Evolutionary conservation across 495 filamentous ascomycete genomes (phyloP), one percentile per base, ranked within the genome.

Genomic region (Penicillium atrosanguineum): DNA sequence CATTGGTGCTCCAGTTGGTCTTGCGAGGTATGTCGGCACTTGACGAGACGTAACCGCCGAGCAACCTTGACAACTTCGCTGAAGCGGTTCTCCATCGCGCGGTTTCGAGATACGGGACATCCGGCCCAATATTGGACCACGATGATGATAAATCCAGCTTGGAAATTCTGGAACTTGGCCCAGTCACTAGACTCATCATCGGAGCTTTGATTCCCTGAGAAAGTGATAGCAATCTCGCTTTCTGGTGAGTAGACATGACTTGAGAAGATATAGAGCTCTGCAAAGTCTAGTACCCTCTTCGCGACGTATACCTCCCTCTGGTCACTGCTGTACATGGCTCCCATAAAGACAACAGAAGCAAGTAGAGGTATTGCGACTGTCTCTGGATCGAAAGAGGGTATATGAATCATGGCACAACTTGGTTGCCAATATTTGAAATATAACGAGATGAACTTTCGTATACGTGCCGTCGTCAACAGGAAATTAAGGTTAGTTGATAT

Each of bases 371-470:
- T 48, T 5, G 73, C 54, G 8, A 64, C 65, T 1, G 60, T 60
- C 18, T 74, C 71, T 7, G 68, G 58, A 43, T 76, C 64, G 36
- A 80, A 78, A 0, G 73, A 64, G 1, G 72, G 68, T 3, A 56
- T 28, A 49, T 77, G 74, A 11, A 78, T 51, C 36, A 78, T 72
- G 2, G 71, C 50, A 46, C 73, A 77, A 54, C 69, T 76, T 4
- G 63, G 67, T 31, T 79, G 74, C 77, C 77, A 79, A 50, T 71
- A 74, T 43, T 68, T 68, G 55, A 76, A 76, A 53, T 78, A 78
- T 5, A 78, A 57, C 14, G 57, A 44, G 0, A 72, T 53, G 29
- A 72, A 74, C 43, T 73, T 76, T 9, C 64, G 69, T 18, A 79
- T 76, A 15, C 71, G 68, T 1, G 68, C 62, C 0, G 75, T 76